Base-by-base conservation (phyloP, 2,329 filamentous ascomycete species). In the Colletotrichum chlorophyti region DNA sequence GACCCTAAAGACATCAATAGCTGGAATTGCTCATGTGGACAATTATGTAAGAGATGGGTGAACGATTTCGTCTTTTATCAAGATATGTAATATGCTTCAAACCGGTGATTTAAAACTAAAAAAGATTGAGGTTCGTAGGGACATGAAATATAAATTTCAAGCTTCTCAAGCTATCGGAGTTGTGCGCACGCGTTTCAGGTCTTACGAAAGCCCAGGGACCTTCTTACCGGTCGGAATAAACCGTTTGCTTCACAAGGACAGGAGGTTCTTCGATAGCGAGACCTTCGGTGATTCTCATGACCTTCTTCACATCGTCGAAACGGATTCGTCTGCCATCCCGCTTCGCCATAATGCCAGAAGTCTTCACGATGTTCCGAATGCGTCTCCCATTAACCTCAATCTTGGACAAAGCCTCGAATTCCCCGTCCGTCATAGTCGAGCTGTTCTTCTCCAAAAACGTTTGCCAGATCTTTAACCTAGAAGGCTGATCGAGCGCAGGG, bases 301-400 rank as follows among this genome's bases (percentile, higher is more conserved):
- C 65, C 8, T 65, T 63, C 46, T 49, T 52, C 10, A 68, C 46
- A 32, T 68, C 64, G 14, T 53, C 49, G 24, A 66, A 65, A 6
- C 12, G 19, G 3, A 66, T 46, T 8, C 40, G 34, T 9, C 61
- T 49, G n/a, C 37, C 48, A 0, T 60, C 42, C 14, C 63, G 42
- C 38, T 60, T 63, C 2, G 65, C 65, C 64, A 68, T 62, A 29
- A 68, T 68, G 14, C 60, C 17, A 2, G 65, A 62, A 10, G 65
- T 66, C 53, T 63, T 65, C n/a, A 63, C 64, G 4, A 68, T 62
- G 45, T 68, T 68, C 4, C 65, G 62, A 34, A 68, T 67, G 1
- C 60, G 50, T 2, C 65, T 37, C 1, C 65, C 66, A 12, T 67
- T 65, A 23, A 67, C 40, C 8, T 62, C 54, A 23, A 65, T 53